Evolutionary conservation across 2,329 filamentous ascomycete species (phyloP).

Genomic region (Epichloe scottii): DNA sequence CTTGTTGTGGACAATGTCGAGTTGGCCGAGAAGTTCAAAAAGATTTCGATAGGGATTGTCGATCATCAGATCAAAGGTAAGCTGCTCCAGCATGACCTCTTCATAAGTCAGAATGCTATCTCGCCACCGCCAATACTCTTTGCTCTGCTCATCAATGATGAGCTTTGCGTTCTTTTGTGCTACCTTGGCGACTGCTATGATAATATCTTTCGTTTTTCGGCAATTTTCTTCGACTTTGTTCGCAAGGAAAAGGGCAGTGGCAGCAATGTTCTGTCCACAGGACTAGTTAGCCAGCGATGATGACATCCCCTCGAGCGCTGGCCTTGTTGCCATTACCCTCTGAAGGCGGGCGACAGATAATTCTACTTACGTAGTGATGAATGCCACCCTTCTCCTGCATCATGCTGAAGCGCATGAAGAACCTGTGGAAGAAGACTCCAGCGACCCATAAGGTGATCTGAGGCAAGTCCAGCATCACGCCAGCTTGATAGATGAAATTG

Average conservation of each 20-base stretch:
- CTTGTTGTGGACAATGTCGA: constrained; percentile 68
- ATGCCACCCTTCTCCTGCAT: constrained; percentile 62
- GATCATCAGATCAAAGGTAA: constrained; percentile 89
- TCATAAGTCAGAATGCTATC: constrained; percentile 89
- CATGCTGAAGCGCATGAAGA: constrained; percentile 84
- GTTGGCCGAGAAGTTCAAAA: constrained; percentile 65
- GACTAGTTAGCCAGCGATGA: neutral
- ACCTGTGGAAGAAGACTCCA: constrained; percentile 88
- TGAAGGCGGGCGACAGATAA: neutral
- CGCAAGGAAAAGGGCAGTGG: constrained; percentile 81
- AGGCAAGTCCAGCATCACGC: constrained; percentile 81
- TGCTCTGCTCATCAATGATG: constrained; percentile 88
- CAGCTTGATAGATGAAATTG: constrained; percentile 92
- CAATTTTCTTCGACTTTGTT: constrained; percentile 98
- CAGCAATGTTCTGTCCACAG: constrained; percentile 57
- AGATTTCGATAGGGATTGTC: constrained; percentile 79
- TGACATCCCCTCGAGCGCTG: neutral
- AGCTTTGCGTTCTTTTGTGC: constrained; percentile 89
- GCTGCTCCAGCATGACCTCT: constrained; percentile 77
- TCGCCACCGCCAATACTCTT: constrained; percentile 96
- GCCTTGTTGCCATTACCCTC: neutral
- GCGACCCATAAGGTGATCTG: constrained; percentile 88
- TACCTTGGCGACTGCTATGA: constrained; percentile 85
- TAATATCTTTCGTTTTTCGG: constrained; percentile 87
- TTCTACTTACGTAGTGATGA: constrained; percentile 71